Percentiles rank a stretch among this genome's conserved stretches.
These are phyloP conservation scores for Amanita pallidorosea DNA, from an alignment of 768 basidiomycete species.

Conservation along the genomic window DNA sequence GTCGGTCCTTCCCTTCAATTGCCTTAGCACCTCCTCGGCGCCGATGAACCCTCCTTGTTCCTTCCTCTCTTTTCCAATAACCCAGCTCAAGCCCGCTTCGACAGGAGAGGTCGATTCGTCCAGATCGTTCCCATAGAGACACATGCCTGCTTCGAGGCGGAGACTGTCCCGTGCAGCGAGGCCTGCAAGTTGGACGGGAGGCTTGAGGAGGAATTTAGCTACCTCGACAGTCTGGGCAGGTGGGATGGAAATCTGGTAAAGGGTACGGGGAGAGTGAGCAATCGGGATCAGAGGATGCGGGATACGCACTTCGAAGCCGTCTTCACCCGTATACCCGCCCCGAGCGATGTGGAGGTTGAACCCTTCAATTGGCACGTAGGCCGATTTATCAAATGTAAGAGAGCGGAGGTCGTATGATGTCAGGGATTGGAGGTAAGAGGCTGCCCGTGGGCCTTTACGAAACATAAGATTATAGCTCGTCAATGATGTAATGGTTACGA, in stretches of 20 bases:
- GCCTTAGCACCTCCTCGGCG: conserved; percentile 56
- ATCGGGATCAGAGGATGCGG: neutral
- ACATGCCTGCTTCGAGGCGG: conserved; percentile 95
- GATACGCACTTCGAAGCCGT: conserved; percentile 79
- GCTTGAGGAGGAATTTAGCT: conserved; percentile 50
- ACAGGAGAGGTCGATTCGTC: conserved; percentile 81
- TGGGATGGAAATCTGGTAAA: conserved; percentile 73
- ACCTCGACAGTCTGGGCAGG: conserved; percentile 65
- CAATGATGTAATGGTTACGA: neutral
- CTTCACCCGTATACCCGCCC: conserved; percentile 97
- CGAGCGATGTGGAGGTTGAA: conserved; percentile 82
- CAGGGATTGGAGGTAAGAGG: conserved; percentile 64
- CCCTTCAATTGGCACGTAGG: conserved; percentile 69
- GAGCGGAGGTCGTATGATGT: conserved; percentile 64
- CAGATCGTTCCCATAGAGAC: conserved; percentile 90
- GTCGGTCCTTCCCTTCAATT: conserved; percentile 74
- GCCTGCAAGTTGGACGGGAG: conserved; percentile 74
- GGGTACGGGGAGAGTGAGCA: neutral
- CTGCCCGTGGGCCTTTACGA: conserved; percentile 65
- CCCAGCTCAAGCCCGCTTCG: conserved; percentile 88
- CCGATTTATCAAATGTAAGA: conserved; percentile 79
- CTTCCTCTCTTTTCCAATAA: conserved; percentile 83
- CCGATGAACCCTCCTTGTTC: conserved; percentile 67
- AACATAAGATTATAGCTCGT: neutral
- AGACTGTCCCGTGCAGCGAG: conserved; percentile 90